These are phyloP conservation scores for Boletus subparvulus DNA, from an alignment of 768 basidiomycete genomes.

Conservation along the genomic window DNA sequence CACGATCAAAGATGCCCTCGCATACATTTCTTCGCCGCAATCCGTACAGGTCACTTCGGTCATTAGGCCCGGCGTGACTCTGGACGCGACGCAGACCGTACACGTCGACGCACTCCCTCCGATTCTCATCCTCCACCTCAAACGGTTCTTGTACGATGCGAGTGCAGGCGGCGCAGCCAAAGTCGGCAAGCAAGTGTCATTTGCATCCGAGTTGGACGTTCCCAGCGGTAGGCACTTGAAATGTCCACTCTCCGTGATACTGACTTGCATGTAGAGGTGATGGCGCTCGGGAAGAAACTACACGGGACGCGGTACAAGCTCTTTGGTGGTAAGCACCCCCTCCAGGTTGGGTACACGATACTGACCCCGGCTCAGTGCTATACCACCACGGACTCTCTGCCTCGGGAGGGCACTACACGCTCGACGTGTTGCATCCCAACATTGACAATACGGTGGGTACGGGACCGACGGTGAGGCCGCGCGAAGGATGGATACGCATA, in stretches of 20 bases:
- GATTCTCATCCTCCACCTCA: conserved; percentile 84
- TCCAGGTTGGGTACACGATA: not conserved
- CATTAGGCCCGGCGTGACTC: conserved; percentile 51
- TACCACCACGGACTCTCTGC: conserved; percentile 94
- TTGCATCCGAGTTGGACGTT: conserved; percentile 76
- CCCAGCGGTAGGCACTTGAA: conserved; percentile 49
- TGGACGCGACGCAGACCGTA: conserved; percentile 72
- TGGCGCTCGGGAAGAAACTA: conserved; percentile 52
- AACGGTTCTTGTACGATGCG: conserved; percentile 87
- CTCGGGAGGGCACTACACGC: conserved; percentile 93
- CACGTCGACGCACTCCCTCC: conserved; percentile 83
- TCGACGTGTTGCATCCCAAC: conserved; percentile 80
- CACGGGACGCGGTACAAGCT: conserved; percentile 67
- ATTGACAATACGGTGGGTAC: conserved; percentile 41
- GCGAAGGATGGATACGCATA: conserved; percentile 86
- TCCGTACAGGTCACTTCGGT: conserved; percentile 68
- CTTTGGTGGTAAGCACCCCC: conserved; percentile 64
- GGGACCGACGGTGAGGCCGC: conserved; percentile 29
- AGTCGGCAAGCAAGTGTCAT: conserved; percentile 76
- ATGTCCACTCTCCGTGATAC: too few species aligned
- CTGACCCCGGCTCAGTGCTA: conserved; percentile 49
- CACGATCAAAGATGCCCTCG: conserved; percentile 81
- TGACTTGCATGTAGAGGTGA: conserved; percentile 45
- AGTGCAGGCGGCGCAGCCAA: conserved; percentile 78
- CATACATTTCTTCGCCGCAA: conserved; percentile 76